phyloP scores from a whole-genome alignment of 768 basidiomycete genomes.

The Sporobolomyces phaffii region DNA sequence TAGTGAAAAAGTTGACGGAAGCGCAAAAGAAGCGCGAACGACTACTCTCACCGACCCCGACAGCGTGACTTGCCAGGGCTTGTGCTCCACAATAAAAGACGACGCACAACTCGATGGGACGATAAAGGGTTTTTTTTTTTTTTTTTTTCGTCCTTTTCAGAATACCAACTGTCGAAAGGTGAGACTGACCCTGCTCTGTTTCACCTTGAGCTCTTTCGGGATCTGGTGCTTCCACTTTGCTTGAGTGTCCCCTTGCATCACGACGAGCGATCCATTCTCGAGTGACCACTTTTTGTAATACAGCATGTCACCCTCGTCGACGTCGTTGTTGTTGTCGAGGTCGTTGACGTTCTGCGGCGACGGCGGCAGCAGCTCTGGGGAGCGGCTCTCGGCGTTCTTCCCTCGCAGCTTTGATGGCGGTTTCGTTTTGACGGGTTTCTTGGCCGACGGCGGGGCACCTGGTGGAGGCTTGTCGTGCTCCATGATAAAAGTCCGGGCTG shows the following conservation, averaged over 20 bases:
- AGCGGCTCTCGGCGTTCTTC: neutral
- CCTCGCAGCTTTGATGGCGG: no score
- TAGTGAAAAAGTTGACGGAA: no score
- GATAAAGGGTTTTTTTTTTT: no score
- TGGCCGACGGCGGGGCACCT: neutral
- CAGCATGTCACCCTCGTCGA: constrained; percentile 3
- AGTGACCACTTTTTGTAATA: constrained; percentile 44
- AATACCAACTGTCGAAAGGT: constrained; percentile 49
- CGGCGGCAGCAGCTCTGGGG: neutral
- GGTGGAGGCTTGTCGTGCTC: constrained; percentile 40
- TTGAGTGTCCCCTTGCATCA: constrained; percentile 52
- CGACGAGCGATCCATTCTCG: constrained; percentile 48
- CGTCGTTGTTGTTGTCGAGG: constrained; percentile 13
- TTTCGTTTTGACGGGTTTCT: neutral
- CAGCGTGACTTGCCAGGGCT: no score
- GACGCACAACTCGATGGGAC: no score
- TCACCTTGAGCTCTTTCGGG: constrained; percentile 44
- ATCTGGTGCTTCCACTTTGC: constrained; percentile 49
- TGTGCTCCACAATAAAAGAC: no score
- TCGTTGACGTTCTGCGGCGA: neutral
- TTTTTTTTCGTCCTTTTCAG: no score
- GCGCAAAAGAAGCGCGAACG: no score
- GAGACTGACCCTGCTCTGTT: constrained; percentile 47
- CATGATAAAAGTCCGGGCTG: constrained; percentile 49
- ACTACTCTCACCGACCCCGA: no score